Evolutionary conservation across 495 filamentous ascomycete genomes (phyloP).

Genomic region (Penicillium diatomitis): DNA sequence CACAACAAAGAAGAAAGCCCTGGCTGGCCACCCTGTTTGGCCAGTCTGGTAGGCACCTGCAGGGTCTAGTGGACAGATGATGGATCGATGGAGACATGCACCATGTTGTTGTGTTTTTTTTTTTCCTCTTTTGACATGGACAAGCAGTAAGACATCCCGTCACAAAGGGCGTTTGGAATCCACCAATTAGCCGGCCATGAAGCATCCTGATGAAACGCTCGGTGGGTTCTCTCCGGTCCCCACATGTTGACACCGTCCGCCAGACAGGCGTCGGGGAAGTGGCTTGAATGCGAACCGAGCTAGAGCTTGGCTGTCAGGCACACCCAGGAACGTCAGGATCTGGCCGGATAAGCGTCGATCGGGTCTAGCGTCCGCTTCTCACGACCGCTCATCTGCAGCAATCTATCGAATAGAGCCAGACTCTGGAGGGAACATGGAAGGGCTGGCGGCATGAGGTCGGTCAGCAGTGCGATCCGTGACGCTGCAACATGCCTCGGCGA

Average conservation of each 20-base stretch:
- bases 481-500: not conserved
- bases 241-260: too few relatives aligned
- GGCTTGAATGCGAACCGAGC: not conserved
- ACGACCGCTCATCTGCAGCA: too few relatives aligned
- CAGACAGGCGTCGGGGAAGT: not conserved
- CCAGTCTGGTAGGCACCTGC: too few relatives aligned
- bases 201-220: constrained; percentile 8
- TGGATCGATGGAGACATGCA: too few relatives aligned
- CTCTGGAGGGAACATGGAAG: too few relatives aligned
- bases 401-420: too few relatives aligned
- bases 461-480: not conserved
- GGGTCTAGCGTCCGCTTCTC: not conserved
- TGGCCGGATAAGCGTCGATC: not conserved
- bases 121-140: not conserved
- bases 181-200: constrained; percentile 8
- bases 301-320: not conserved
- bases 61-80: too few relatives aligned
- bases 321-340: constrained; percentile 13
- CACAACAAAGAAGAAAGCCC: too few relatives aligned
- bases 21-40: too few relatives aligned
- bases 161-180: constrained; percentile 1
- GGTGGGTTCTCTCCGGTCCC: too few relatives aligned
- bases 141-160: constrained; percentile 12
- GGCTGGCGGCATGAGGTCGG: too few relatives aligned
- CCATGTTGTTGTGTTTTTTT: too few relatives aligned